These are phyloP conservation scores for Exophiala sp. DNA, from an alignment of 2,329 filamentous ascomycete genomes.

Conservation along the genomic window DNA sequence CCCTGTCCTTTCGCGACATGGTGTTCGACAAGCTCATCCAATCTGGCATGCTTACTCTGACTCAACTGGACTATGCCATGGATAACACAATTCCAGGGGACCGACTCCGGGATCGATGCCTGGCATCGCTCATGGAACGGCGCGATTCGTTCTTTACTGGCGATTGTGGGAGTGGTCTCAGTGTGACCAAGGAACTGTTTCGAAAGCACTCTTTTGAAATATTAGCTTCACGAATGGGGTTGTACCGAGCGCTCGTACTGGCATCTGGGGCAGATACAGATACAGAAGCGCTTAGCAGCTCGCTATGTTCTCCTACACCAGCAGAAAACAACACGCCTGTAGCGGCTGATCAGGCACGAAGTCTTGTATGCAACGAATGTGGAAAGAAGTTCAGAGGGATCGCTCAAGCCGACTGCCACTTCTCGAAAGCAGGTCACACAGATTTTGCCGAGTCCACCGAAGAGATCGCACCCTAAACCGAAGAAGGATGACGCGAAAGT, in stretches of 20 bases:
- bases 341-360: slow-evolving; percentile 68
- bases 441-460: slow-evolving; percentile 94
- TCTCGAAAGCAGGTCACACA: slow-evolving; percentile 82
- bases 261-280: too few relatives aligned
- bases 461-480: slow-evolving; percentile 83
- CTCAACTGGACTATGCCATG: slow-evolving; percentile 2
- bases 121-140: too few relatives aligned
- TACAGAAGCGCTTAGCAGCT: too few relatives aligned
- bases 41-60: background rate
- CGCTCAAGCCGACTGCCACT: slow-evolving; percentile 83
- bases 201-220: too few relatives aligned
- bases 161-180: too few relatives aligned
- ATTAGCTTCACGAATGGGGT: too few relatives aligned
- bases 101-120: background rate
- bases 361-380: slow-evolving; percentile 91
- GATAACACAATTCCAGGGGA: slow-evolving; percentile 2
- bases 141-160: too few relatives aligned
- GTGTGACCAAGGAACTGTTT: too few relatives aligned
- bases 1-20: background rate
- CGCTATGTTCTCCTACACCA: too few relatives aligned
- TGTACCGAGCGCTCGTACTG: too few relatives aligned
- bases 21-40: background rate
- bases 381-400: slow-evolving; percentile 83
- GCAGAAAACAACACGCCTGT: too few relatives aligned
- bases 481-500: slow-evolving; percentile 59